Conservation (phyloP, 116 monocot species). For the Cymodocea nodosa region DNA sequence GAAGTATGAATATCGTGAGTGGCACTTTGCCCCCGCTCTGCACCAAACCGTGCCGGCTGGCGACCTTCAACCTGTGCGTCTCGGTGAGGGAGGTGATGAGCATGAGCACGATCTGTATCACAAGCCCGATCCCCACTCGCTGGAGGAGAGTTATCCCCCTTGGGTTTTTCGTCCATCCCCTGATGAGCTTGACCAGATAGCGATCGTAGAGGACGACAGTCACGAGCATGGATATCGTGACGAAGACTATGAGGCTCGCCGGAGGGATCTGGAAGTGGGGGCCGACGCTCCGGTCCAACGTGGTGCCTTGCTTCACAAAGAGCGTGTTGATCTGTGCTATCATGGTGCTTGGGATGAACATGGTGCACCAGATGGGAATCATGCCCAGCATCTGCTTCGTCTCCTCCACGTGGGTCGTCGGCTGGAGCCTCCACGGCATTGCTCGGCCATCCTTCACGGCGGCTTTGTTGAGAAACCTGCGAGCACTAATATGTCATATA, state of each 20-base stretch:
- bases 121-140: constrained; percentile 30
- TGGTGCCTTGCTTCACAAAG: constrained; percentile 22
- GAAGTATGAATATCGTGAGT: constrained; percentile 34
- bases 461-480: constrained; percentile 16
- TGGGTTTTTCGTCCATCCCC: constrained; percentile 29
- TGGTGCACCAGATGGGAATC: constrained; percentile 16
- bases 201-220: constrained; percentile 52
- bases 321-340: constrained; percentile 27
- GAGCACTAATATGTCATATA: not conserved
- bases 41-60: constrained; percentile 20
- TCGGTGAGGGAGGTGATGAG: constrained; percentile 22
- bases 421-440: constrained; percentile 6
- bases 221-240: constrained; percentile 34
- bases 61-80: constrained; percentile 20
- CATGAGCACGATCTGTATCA: constrained; percentile 20
- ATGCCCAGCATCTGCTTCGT: constrained; percentile 27
- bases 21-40: constrained; percentile 11
- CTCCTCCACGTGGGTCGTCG: constrained; percentile 48
- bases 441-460: not conserved
- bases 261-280: constrained; percentile 15
- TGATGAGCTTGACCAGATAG: constrained; percentile 14
- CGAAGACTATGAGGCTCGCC: constrained; percentile 10
- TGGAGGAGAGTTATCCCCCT: constrained; percentile 41
- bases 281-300: constrained; percentile 11
- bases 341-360: constrained; percentile 24